Conservation (phyloP, 1,284 basidiomycete genomes). For the Trametes pubescens region DNA sequence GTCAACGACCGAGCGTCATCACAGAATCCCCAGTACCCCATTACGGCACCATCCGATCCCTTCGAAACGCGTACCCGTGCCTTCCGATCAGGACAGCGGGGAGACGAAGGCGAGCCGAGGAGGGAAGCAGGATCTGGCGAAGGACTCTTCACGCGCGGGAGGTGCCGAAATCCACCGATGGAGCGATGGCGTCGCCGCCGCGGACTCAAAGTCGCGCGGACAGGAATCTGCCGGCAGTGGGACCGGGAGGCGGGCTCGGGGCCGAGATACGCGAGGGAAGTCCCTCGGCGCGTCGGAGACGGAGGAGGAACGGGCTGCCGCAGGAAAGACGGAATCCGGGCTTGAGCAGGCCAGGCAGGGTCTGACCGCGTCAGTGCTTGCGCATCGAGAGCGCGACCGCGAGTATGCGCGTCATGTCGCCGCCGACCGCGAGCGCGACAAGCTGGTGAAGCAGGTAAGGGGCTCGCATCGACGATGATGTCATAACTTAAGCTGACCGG, state of each 20-base stretch:
- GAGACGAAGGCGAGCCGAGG: slow-evolving; percentile 13
- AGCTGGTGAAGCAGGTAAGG: slow-evolving; percentile 27
- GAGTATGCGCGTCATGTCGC: slow-evolving; percentile 34
- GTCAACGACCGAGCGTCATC: slow-evolving; percentile 6
- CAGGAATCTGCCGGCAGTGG: slow-evolving; percentile 2
- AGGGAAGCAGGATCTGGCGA: slow-evolving; percentile 9
- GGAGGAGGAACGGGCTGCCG: slow-evolving; percentile 14
- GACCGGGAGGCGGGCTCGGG: slow-evolving; percentile 12
- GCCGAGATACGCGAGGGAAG: slow-evolving; percentile 30
- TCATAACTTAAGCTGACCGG: slow-evolving; percentile 9
- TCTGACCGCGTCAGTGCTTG: slow-evolving; percentile 32
- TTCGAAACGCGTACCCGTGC: slow-evolving; percentile 2
- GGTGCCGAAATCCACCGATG: slow-evolving; percentile 6
- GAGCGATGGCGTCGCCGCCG: slow-evolving; percentile 1
- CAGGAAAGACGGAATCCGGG: slow-evolving; percentile 15
- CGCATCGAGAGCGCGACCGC: slow-evolving; percentile 38
- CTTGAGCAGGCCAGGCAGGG: slow-evolving; percentile 24
- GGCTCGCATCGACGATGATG: slow-evolving; percentile 4
- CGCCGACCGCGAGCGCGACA: slow-evolving; percentile 26
- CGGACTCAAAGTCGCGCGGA: neutral
- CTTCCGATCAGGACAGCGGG: slow-evolving; percentile 16
- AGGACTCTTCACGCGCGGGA: slow-evolving; percentile 17
- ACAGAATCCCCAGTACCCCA: slow-evolving; percentile 24
- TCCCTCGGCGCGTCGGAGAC: slow-evolving; percentile 25
- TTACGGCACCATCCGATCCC: slow-evolving; percentile 16